Conservation (phyloP, 331 rosid genomes). For the Quercus tomentella region DNA sequence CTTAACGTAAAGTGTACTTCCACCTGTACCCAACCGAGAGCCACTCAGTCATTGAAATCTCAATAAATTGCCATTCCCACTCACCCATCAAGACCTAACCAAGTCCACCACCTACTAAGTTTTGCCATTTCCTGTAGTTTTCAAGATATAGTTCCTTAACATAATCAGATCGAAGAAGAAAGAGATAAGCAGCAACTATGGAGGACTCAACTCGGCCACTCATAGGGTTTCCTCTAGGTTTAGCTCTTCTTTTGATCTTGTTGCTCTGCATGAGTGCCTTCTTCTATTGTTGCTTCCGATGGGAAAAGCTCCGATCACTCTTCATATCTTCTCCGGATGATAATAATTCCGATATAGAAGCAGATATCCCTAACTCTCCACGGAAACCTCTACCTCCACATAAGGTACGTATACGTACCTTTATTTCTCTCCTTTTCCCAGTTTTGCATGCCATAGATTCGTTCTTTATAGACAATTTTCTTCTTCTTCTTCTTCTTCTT, state of each 20-base stretch:
- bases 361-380: conserved; percentile 6
- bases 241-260: conserved; percentile 46
- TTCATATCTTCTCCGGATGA: conserved; percentile 2
- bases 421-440: background rate
- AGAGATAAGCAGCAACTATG: conserved; percentile 10
- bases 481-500: no score
- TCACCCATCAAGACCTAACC: background rate
- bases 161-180: conserved; percentile 7
- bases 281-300: conserved; percentile 57
- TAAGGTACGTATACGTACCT: conserved; percentile 13
- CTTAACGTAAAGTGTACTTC: conserved; percentile 35
- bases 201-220: conserved; percentile 24
- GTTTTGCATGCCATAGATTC: background rate
- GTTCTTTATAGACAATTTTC: background rate
- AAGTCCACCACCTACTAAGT: conserved; percentile 11
- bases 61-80: conserved; percentile 33
- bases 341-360: background rate
- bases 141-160: background rate
- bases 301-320: conserved; percentile 46
- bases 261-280: conserved; percentile 32
- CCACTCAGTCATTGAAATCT: conserved; percentile 8
- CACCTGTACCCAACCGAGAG: conserved; percentile 5
- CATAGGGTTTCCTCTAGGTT: conserved; percentile 56
- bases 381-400: conserved; percentile 32
- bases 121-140: background rate